Conservation (phyloP, 2,329 filamentous ascomycete genomes). For the Aplosporella prunicola region DNA sequence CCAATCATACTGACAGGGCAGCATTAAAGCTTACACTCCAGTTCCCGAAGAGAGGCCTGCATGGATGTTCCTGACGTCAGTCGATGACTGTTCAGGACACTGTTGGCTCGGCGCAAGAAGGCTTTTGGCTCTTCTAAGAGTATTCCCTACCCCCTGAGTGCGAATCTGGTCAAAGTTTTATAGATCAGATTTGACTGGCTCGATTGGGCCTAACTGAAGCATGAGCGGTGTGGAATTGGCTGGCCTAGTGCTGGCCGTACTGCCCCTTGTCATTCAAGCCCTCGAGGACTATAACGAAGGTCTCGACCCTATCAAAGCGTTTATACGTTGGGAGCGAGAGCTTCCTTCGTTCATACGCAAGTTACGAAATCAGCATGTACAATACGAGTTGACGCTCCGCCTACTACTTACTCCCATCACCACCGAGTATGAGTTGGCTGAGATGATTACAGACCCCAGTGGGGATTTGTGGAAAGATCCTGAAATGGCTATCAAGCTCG, state of each 20-base stretch:
- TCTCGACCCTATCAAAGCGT: slow-evolving; percentile 30
- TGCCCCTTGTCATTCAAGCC: slow-evolving; percentile 28
- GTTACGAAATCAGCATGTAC: slow-evolving; percentile 28
- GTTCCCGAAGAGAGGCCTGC: too few species aligned
- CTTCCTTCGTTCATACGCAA: slow-evolving; percentile 27
- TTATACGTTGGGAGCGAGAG: slow-evolving; percentile 27
- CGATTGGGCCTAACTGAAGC: not conserved
- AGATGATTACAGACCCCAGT: slow-evolving; percentile 25
- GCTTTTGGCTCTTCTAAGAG: too few species aligned
- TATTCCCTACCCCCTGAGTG: too few species aligned
- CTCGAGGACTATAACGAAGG: slow-evolving; percentile 30
- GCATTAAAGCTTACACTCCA: too few species aligned
- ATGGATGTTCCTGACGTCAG: too few species aligned
- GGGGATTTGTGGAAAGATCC: slow-evolving; percentile 25
- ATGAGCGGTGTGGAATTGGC: slow-evolving; percentile 17
- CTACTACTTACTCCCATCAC: slow-evolving; percentile 28
- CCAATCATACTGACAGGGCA: too few species aligned
- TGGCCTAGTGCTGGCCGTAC: slow-evolving; percentile 24
- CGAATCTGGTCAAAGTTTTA: too few species aligned
- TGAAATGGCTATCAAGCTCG: slow-evolving; percentile 19
- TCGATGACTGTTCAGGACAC: too few species aligned
- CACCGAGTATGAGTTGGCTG: slow-evolving; percentile 25
- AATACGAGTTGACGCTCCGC: slow-evolving; percentile 27
- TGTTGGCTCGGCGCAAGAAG: too few species aligned
- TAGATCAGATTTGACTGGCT: too few species aligned